These are phyloP conservation scores for Acanthamoeba lenticulata DNA, from an alignment of 208 protist genomes.

Conservation along the genomic window DNA sequence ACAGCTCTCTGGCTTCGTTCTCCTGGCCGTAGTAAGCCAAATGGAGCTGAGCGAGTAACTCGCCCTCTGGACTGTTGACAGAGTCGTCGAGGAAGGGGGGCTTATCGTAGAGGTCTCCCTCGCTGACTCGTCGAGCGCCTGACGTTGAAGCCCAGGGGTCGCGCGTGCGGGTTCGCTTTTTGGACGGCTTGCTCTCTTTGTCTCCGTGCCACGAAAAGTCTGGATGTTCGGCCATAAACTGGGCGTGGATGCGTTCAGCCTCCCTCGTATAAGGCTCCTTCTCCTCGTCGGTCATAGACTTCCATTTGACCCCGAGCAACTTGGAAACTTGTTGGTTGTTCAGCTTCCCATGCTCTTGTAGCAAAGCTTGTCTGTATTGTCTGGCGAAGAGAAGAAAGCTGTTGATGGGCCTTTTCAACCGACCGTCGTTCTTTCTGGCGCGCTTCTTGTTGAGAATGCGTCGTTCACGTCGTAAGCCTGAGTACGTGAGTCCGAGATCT, in stretches of 20 bases:
- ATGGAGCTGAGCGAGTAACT: too few relatives aligned
- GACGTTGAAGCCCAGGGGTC: neutral
- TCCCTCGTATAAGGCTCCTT: neutral
- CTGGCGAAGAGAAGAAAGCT: neutral
- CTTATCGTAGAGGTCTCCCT: neutral
- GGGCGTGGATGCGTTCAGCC: neutral
- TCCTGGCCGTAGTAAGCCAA: too few relatives aligned
- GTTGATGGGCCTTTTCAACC: neutral
- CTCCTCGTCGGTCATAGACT: neutral
- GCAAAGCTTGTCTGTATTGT: neutral
- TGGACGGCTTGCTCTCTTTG: neutral
- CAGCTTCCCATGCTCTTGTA: neutral
- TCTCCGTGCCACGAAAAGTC: constrained; percentile 7
- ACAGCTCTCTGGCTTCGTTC: too few relatives aligned
- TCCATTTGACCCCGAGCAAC: neutral
- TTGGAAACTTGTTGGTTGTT: neutral
- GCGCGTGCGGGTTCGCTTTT: neutral
- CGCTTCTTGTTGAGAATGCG: neutral
- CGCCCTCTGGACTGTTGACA: neutral
- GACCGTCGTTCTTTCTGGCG: neutral
- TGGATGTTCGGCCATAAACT: neutral
- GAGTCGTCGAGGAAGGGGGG: too few relatives aligned
- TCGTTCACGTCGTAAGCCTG: neutral
- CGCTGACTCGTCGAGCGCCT: neutral
- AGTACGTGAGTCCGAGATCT: too few relatives aligned